Evolutionary conservation across 768 basidiomycete genomes (phyloP).

Genomic region (Clitopilus passeckerianus): DNA sequence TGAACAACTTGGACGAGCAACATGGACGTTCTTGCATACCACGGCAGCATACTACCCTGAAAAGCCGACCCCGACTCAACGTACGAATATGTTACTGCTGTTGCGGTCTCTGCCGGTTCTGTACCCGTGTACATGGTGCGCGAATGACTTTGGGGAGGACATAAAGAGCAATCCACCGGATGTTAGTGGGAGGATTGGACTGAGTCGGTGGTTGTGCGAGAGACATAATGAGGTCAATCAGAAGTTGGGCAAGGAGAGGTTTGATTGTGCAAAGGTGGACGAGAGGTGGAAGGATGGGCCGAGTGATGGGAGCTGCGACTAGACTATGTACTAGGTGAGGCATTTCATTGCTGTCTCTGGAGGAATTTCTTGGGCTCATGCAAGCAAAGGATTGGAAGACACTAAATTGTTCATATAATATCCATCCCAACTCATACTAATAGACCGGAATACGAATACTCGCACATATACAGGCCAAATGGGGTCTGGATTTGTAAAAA

Average conservation of each 20-base stretch:
- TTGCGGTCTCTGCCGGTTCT: conserved; percentile 73
- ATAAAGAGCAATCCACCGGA: conserved; percentile 69
- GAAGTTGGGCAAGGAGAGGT: conserved; percentile 76
- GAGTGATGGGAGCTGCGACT: conserved; percentile 85
- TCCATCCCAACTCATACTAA: neutral
- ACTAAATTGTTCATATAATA: neutral
- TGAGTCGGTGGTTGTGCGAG: conserved; percentile 87
- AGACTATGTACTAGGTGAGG: no score
- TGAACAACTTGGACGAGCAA: conserved; percentile 84
- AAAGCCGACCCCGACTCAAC: conserved; percentile 68
- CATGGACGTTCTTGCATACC: conserved; percentile 96
- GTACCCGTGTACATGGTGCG: conserved; percentile 89
- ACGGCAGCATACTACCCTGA: conserved; percentile 95
- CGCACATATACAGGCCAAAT: neutral
- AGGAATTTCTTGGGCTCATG: neutral
- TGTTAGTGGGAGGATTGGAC: conserved; percentile 59
- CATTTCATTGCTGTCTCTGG: neutral
- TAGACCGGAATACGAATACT: neutral
- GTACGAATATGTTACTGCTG: conserved; percentile 79
- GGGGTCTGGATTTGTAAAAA: neutral
- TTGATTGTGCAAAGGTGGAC: conserved; percentile 79
- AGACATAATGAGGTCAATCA: conserved; percentile 91
- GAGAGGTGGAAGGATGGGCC: conserved; percentile 94
- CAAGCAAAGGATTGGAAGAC: neutral
- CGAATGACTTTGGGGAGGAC: conserved; percentile 72